Evolutionary conservation across 108 stramenopile genomes (phyloP).

Genomic region (Epipyxis sp.): DNA sequence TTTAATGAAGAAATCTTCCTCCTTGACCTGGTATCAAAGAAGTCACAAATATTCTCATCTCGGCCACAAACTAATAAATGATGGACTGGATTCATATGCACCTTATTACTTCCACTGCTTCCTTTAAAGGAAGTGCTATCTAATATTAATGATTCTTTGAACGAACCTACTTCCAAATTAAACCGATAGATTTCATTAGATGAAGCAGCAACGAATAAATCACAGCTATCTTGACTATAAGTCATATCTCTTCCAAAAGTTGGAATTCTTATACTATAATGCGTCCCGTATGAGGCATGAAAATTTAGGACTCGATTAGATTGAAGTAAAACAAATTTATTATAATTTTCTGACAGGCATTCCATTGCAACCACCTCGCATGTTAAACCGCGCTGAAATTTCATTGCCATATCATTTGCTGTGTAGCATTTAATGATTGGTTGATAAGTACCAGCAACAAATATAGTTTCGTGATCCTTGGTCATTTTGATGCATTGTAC

Average conservation of each 20-base stretch:
- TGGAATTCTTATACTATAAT: constrained; percentile 83
- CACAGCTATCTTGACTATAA: constrained; percentile 81
- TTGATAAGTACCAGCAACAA: constrained; percentile 88
- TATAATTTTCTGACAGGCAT: constrained; percentile 82
- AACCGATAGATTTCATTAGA: constrained; percentile 76
- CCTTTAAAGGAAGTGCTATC: too few relatives aligned
- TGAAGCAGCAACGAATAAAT: constrained; percentile 77
- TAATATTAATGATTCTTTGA: constrained; percentile 68
- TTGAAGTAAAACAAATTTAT: constrained; percentile 85
- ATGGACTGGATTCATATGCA: constrained; percentile 44
- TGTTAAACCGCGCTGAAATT: constrained; percentile 94
- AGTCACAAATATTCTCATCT: constrained; percentile 78
- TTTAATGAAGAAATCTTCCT: background rate
- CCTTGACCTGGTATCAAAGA: constrained; percentile 77
- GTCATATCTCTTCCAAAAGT: constrained; percentile 88
- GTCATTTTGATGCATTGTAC: constrained; percentile 72
- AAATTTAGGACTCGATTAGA: constrained; percentile 86
- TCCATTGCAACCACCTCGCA: constrained; percentile 81
- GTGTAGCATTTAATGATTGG: constrained; percentile 92
- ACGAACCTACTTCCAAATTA: constrained; percentile 91
- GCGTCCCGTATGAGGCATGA: constrained; percentile 94
- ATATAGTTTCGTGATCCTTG: constrained; percentile 77
- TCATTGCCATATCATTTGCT: constrained; percentile 85
- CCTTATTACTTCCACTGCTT: constrained; percentile 52
- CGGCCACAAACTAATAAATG: constrained; percentile 67